A percentile compares a stretch with the other conserved stretches of the same genome.
These are phyloP conservation scores for Beverwykella pulmonaria DNA, from an alignment of 495 filamentous ascomycete genomes.

Conservation along the genomic window DNA sequence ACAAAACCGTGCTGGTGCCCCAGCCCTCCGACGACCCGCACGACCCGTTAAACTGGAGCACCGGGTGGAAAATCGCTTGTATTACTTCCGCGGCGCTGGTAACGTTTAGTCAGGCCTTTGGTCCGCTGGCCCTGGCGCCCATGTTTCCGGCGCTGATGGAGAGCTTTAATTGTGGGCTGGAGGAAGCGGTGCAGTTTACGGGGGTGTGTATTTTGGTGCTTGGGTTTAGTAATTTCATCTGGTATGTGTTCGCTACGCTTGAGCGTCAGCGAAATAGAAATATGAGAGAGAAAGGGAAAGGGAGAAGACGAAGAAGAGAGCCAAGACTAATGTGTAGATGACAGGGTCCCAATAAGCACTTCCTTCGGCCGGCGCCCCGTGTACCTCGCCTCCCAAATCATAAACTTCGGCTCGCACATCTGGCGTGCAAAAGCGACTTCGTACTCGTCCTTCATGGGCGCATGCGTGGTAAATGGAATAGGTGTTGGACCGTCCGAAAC, in stretches of 20 bases:
- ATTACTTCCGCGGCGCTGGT: slow-evolving; percentile 53
- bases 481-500: slow-evolving; percentile 63
- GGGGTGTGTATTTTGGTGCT: slow-evolving; percentile 65
- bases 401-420: slow-evolving; percentile 60
- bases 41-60: slow-evolving; percentile 43
- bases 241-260: slow-evolving; percentile 28
- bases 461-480: slow-evolving; percentile 61
- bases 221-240: slow-evolving; percentile 66
- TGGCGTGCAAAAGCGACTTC: slow-evolving; percentile 62
- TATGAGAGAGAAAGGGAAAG: no score
- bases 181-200: slow-evolving; percentile 56
- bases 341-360: slow-evolving; percentile 62
- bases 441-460: slow-evolving; percentile 64
- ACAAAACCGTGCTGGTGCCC: slow-evolving; percentile 55
- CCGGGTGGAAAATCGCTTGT: slow-evolving; percentile 40
- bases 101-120: slow-evolving; percentile 61
- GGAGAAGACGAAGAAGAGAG: background rate
- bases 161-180: slow-evolving; percentile 57
- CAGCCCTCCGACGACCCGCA: slow-evolving; percentile 51
- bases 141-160: slow-evolving; percentile 60
- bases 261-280: no score
- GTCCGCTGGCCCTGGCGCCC: slow-evolving; percentile 61
- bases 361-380: slow-evolving; percentile 62
- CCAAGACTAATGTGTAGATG: background rate
- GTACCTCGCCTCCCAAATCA: slow-evolving; percentile 57